Evolutionary conservation across 176 grass and related monocot genomes (phyloP).

Genomic region (Oryza meyeriana): DNA sequence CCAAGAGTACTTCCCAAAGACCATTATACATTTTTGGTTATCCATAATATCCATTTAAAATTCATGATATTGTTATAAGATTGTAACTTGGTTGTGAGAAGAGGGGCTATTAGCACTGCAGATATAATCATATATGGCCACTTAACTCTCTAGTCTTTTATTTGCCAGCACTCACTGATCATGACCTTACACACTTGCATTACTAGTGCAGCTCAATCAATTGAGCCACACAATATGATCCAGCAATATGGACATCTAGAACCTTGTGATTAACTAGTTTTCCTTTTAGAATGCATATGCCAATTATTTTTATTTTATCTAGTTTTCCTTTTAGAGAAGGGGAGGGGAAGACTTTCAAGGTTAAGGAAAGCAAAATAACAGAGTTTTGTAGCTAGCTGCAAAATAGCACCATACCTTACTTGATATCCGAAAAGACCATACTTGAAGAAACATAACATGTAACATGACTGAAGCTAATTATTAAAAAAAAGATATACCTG

Average conservation of each 20-base stretch:
- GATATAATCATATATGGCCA: not conserved
- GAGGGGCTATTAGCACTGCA: not conserved
- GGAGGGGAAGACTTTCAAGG: not conserved
- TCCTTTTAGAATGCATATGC: not conserved
- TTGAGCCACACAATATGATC: not conserved
- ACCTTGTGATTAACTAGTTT: not conserved
- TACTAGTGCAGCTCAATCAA: not conserved
- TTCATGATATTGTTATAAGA: not conserved
- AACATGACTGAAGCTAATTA: not conserved
- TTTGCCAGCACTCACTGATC: not conserved
- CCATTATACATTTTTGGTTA: not conserved
- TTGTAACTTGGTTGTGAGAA: not conserved
- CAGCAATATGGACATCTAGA: not conserved
- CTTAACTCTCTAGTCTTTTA: not conserved
- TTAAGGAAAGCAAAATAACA: constrained; percentile 10
- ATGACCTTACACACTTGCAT: not conserved
- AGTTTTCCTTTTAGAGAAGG: not conserved
- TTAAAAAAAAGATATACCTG: constrained; percentile 41
- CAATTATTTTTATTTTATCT: not conserved
- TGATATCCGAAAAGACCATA: not conserved
- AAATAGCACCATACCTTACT: not conserved
- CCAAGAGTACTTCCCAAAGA: not conserved
- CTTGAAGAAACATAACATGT: not conserved
- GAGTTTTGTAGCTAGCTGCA: not conserved
- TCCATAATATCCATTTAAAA: not conserved